A percentile compares a stretch with the other conserved stretches of the same genome.
Evolutionary conservation across 2,329 filamentous ascomycete genomes (phyloP).

Genomic region (Paraphoma chrysanthemicola): DNA sequence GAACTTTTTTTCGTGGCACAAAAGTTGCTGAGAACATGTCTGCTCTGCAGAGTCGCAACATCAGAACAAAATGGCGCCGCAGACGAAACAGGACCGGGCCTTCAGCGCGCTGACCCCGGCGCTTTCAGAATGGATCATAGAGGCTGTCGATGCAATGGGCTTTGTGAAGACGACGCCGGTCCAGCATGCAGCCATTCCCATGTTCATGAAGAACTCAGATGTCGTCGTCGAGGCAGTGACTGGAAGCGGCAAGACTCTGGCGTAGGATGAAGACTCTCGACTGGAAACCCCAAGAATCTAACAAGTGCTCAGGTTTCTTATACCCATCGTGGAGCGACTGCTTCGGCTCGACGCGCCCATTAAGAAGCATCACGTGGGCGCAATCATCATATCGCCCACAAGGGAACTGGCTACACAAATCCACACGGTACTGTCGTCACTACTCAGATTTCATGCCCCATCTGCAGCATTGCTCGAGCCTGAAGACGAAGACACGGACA

Average conservation of each 20-base stretch:
- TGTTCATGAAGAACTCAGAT: conserved; percentile 89
- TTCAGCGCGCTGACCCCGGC: conserved; percentile 76
- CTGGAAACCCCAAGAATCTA: background rate
- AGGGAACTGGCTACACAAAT: conserved; percentile 93
- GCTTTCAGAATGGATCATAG: conserved; percentile 82
- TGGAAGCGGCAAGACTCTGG: conserved; percentile 44
- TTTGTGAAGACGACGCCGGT: conserved; percentile 90
- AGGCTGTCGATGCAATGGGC: conserved; percentile 83
- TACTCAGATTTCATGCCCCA: conserved; percentile 82
- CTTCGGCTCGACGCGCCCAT: conserved; percentile 80
- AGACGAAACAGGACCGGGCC: conserved; percentile 51
- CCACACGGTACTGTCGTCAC: conserved; percentile 75
- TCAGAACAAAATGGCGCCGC: conserved; percentile 37
- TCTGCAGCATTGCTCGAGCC: conserved; percentile 73
- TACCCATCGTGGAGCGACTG: conserved; percentile 83
- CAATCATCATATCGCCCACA: conserved; percentile 91
- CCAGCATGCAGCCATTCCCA: conserved; percentile 88
- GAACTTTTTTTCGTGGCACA: conserved; percentile 26
- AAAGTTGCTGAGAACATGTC: conserved; percentile 10
- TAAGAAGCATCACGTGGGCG: conserved; percentile 88
- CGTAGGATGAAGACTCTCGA: conserved; percentile 17
- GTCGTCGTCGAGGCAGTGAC: conserved; percentile 79
- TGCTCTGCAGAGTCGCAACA: background rate
- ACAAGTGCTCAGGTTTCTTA: conserved; percentile 64
- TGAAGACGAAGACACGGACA: conserved; percentile 52